Evolutionary conservation across 2,329 filamentous ascomycete genomes (phyloP).

Genomic region (Pseudopyrenochaeta lycopersici): DNA sequence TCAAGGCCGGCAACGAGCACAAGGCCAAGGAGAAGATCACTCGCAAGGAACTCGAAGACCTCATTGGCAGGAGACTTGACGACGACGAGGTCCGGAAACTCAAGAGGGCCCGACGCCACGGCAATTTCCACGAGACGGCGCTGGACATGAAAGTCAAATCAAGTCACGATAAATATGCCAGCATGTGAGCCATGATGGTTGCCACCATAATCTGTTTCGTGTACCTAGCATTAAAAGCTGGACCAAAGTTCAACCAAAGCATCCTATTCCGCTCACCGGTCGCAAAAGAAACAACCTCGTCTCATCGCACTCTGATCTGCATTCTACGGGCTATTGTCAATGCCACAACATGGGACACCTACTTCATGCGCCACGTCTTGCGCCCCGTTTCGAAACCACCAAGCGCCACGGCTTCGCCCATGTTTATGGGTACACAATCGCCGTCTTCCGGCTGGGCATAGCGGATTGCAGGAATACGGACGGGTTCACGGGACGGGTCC

Average conservation of each 20-base stretch:
- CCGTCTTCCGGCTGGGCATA: slow-evolving; percentile 11
- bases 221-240: neutral
- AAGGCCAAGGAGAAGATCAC: slow-evolving; percentile 87
- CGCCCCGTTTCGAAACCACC: slow-evolving; percentile 5
- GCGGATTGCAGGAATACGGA: neutral
- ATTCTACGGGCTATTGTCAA: slow-evolving; percentile 5
- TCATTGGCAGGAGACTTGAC: slow-evolving; percentile 76
- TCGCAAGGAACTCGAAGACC: slow-evolving; percentile 82
- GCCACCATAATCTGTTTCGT: neutral
- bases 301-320: slow-evolving; percentile 13
- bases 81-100: slow-evolving; percentile 87
- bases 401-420: slow-evolving; percentile 12
- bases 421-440: slow-evolving; percentile 17
- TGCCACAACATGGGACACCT: slow-evolving; percentile 1
- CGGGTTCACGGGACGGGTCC: neutral
- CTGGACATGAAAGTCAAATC: slow-evolving; percentile 89
- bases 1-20: slow-evolving; percentile 82
- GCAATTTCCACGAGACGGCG: slow-evolving; percentile 87
- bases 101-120: slow-evolving; percentile 84
- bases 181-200: slow-evolving; percentile 17
- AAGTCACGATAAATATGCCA: slow-evolving; percentile 66
- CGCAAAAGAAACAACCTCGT: slow-evolving; percentile 14
- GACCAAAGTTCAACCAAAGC: neutral
- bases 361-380: slow-evolving; percentile 18
- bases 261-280: slow-evolving; percentile 5